Percentiles rank a stretch among this genome's conserved stretches.
Conservation (phyloP, 1,284 basidiomycete genomes). For the Schizophyllum amplum region DNA sequence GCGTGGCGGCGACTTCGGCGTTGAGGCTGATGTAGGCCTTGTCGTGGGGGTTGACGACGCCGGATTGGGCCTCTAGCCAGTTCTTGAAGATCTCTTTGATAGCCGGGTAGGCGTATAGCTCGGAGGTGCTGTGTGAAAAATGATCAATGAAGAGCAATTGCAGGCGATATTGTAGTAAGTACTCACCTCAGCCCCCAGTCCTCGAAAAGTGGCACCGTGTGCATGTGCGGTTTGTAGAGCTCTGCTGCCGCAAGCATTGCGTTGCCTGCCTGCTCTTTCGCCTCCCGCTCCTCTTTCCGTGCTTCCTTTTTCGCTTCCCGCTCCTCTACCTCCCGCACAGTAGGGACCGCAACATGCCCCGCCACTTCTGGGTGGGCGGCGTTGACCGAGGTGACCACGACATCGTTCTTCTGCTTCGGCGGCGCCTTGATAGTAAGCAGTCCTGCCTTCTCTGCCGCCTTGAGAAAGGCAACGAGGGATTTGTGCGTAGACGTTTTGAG, state of each 20-base stretch:
- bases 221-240: constrained; percentile 66
- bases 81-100: constrained; percentile 48
- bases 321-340: constrained; percentile 52
- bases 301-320: constrained; percentile 46
- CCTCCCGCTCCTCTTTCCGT: constrained; percentile 47
- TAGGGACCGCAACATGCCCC: constrained; percentile 44
- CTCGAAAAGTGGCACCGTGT: constrained; percentile 52
- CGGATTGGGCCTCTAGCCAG: constrained; percentile 54
- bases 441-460: constrained; percentile 61
- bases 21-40: constrained; percentile 54
- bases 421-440: constrained; percentile 66
- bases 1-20: constrained; percentile 58
- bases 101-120: constrained; percentile 47
- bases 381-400: constrained; percentile 55
- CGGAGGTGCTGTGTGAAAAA: constrained; percentile 32
- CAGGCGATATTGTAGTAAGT: neutral
- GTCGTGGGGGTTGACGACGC: constrained; percentile 59
- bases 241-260: constrained; percentile 42
- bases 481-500: constrained; percentile 73
- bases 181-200: constrained; percentile 43
- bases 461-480: constrained; percentile 75
- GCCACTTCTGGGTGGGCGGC: constrained; percentile 49
- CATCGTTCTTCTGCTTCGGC: constrained; percentile 50
- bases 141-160: neutral
- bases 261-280: constrained; percentile 40